These are phyloP conservation scores for Microsporum audouinii DNA, from an alignment of 2,329 filamentous ascomycete genomes.

Conservation along the genomic window DNA sequence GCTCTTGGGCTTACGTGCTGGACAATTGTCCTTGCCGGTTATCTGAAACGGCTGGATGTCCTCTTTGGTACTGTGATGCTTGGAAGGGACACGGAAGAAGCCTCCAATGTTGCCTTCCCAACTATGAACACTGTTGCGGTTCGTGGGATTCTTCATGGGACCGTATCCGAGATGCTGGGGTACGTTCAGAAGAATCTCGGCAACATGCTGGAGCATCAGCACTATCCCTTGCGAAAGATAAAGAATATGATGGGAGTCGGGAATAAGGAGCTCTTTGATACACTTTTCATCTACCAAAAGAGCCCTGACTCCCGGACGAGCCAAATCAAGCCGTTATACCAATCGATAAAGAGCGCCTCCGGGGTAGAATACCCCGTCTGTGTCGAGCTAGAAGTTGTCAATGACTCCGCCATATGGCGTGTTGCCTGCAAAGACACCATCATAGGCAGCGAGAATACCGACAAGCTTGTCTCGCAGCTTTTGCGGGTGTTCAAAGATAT, in stretches of 20 bases:
- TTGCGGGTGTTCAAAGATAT: slow-evolving; percentile 50
- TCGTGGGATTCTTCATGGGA: slow-evolving; percentile 61
- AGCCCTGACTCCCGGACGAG: slow-evolving; percentile 27
- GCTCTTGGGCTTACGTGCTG: slow-evolving; percentile 66
- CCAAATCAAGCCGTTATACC: slow-evolving; percentile 38
- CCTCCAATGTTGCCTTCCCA: slow-evolving; percentile 63
- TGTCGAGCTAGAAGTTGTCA: slow-evolving; percentile 61
- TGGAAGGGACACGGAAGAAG: slow-evolving; percentile 63
- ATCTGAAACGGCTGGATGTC: slow-evolving; percentile 56
- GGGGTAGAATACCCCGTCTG: slow-evolving; percentile 73
- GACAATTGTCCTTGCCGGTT: slow-evolving; percentile 56
- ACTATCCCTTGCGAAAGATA: slow-evolving; percentile 63
- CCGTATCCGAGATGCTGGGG: slow-evolving; percentile 49
- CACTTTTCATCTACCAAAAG: slow-evolving; percentile 56
- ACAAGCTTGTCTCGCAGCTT: slow-evolving; percentile 46
- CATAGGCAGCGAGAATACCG: slow-evolving; percentile 37
- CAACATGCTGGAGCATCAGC: slow-evolving; percentile 58
- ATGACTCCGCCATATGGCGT: slow-evolving; percentile 53
- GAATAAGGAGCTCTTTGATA: slow-evolving; percentile 47
- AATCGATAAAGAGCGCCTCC: slow-evolving; percentile 52
- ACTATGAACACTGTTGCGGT: slow-evolving; percentile 85
- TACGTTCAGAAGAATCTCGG: slow-evolving; percentile 63
- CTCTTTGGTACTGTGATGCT: slow-evolving; percentile 74
- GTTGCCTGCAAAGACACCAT: slow-evolving; percentile 54
- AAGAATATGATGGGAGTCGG: slow-evolving; percentile 41